Conservation (phyloP, 768 basidiomycete species). For the Phylloporus rhodoxanthus region DNA sequence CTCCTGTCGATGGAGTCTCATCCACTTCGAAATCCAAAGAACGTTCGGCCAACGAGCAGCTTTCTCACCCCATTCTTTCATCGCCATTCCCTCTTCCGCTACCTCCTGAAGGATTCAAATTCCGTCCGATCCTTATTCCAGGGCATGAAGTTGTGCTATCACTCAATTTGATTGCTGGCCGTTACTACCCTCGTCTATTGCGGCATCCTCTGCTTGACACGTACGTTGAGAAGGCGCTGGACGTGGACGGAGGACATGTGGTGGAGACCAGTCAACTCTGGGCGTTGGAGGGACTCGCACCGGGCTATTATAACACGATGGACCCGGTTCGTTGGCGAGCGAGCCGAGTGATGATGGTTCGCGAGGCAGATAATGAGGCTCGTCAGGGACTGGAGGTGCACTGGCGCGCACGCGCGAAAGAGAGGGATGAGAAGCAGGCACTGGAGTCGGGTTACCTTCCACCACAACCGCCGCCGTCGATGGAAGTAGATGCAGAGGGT, state of each 20-base stretch:
- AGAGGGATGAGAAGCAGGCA: conserved; percentile 22
- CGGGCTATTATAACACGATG: conserved; percentile 63
- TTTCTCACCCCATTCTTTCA: conserved; percentile 33
- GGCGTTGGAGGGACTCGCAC: conserved; percentile 65
- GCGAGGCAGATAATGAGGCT: conserved; percentile 53
- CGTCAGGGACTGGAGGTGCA: conserved; percentile 37
- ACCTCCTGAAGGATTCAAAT: conserved; percentile 63
- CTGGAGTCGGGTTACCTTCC: conserved; percentile 14
- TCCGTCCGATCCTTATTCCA: conserved; percentile 58
- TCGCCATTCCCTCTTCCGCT: conserved; percentile 46
- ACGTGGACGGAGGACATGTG: conserved; percentile 34
- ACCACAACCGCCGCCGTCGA: conserved; percentile 5
- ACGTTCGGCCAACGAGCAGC: conserved; percentile 26
- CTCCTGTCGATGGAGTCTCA: conserved; percentile 13
- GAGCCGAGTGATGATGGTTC: conserved; percentile 50
- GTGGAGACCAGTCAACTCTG: conserved; percentile 49
- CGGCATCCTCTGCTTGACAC: conserved; percentile 53
- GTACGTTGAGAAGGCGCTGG: conserved; percentile 36
- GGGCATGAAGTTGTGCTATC: conserved; percentile 63
- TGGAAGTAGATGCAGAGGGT: conserved; percentile 1
- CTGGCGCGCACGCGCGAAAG: conserved; percentile 29
- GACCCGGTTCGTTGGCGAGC: conserved; percentile 59
- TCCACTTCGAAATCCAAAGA: conserved; percentile 11
- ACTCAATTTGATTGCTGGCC: conserved; percentile 64
- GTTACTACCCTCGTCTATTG: conserved; percentile 75